Conservation (phyloP, 2,329 filamentous ascomycete species). For the Alternaria gaisen region DNA sequence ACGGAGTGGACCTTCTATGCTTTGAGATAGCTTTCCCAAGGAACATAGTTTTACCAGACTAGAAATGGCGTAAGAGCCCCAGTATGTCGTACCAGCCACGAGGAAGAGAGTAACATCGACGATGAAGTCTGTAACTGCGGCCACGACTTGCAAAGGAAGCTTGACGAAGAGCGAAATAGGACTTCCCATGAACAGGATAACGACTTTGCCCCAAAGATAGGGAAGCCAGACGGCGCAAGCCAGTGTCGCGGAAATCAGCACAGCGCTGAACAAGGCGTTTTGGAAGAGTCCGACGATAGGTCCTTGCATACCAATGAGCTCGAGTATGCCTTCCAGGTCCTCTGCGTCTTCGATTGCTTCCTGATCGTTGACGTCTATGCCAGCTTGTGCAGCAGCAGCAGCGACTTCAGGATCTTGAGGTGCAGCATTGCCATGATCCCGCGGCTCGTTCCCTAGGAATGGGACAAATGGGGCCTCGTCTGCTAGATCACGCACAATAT, state of each 20-base stretch:
- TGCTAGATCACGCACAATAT: slow-evolving; percentile 66
- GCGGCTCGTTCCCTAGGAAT: slow-evolving; percentile 54
- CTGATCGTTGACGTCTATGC: slow-evolving; percentile 72
- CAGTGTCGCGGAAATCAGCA: slow-evolving; percentile 85
- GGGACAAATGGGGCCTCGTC: slow-evolving; percentile 69
- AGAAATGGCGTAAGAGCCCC: slow-evolving; percentile 42
- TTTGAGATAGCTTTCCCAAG: slow-evolving; percentile 27
- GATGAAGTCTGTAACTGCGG: slow-evolving; percentile 77
- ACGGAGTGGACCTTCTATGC: slow-evolving; percentile 29
- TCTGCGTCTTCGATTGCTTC: slow-evolving; percentile 84
- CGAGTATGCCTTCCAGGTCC: slow-evolving; percentile 94
- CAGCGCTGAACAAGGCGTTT: slow-evolving; percentile 92
- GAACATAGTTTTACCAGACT: slow-evolving; percentile 32
- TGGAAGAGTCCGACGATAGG: slow-evolving; percentile 89
- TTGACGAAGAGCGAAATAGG: slow-evolving; percentile 73
- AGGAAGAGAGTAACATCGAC: slow-evolving; percentile 78
- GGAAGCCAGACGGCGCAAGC: slow-evolving; percentile 87
- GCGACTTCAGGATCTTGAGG: slow-evolving; percentile 66
- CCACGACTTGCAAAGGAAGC: slow-evolving; percentile 75
- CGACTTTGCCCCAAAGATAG: slow-evolving; percentile 88
- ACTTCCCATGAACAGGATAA: slow-evolving; percentile 80
- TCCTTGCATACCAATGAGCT: slow-evolving; percentile 95
- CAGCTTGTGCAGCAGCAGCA: slow-evolving; percentile 71
- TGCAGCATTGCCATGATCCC: slow-evolving; percentile 36
- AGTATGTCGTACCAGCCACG: slow-evolving; percentile 62